Evolutionary conservation across 495 filamentous ascomycete species (phyloP), one percentile per base, ranked within the genome.

Genomic region (Hypoxylon fragiforme): DNA sequence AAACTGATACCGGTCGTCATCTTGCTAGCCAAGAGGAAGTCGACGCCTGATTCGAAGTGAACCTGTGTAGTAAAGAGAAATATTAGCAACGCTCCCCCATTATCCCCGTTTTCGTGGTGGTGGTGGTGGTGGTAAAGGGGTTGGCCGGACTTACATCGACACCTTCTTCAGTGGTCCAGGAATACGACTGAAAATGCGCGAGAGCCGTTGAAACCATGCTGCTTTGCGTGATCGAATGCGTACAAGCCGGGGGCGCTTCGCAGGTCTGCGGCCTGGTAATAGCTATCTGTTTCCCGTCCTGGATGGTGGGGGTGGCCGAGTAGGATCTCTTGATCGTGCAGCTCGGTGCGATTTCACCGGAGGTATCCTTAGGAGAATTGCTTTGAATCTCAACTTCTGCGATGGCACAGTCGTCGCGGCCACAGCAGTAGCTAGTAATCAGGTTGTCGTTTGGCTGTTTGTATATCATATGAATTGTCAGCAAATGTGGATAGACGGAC

Each of bases 351-450:
- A 44, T 31, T 0, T 24, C 50, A 19, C 3, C 39, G 1, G 9
- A 3, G 5, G n/a, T 32, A 7, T 53, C 26, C 16, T 20, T 3
- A 3, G 44, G 12, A 3, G 8, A 6, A 1, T 2, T 2, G 0
- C 30, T 21, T 21, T 57, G 15, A 3, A 43, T 26, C 19, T 62
- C 58, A 22, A 62, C 28, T 32, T 57, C 48, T 9, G 52, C 52
- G 3, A 40, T 13, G n/a, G 52, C 38, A 18, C 58, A 62, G 34
- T 62, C 58, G 24, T 43, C 58, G 4, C n/a, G 19, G 5, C 58
- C 58, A 18, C 58, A 62, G 34, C 58, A 62, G 37, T 35, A 62
- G 12, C 58, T 62, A 1, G 58, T 53, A n/a, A 62, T 62, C 14
- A 62, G 11, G 39, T 44, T 24, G 19, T 53, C 48, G 34, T 52